Base-by-base conservation (phyloP, 129 eudicot genomes). In the Centaurea solstitialis region DNA sequence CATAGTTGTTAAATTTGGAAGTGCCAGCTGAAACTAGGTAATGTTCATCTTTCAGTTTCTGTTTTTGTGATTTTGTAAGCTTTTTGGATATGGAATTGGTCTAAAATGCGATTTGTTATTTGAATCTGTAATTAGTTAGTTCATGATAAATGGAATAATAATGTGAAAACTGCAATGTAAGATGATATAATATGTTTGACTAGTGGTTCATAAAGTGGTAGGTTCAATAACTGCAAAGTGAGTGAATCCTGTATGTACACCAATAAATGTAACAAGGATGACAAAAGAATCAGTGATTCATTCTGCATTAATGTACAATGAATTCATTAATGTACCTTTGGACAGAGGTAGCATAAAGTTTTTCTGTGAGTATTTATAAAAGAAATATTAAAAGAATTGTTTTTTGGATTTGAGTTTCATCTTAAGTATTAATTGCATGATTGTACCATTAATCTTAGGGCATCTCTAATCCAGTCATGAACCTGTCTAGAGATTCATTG, bases 11-110 rank as follows among this genome's bases (percentile, higher is more conserved):
- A 74, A 43, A 70, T 37, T 73, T 20, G 40, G 2, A 47, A 79
- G 40, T 70, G 76, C 20, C 5, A 13, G 74, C 40, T 70, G 35
- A 80, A 80, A 73, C 70, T 7, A 72, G 79, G 79, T 80, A 65
- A 65, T 18, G 30, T 7, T 73, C 74, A 9, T 0, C 2, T 57
- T 50, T 47, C 57, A 59, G n/a, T 39, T 39, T 39, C 20, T 41
- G 11, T 0, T 22, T 57, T 78, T 20, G 22, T 79, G 68, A 26
- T 61, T 73, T 23, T 37, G 71, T 22, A 80, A 73, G 43, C 33
- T 70, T 57, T 57, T 72, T 40, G 43, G 57, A 64, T 57, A 9
- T 75, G 79, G 12, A 11, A 10, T 59, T 59, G 21, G 26, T 53
- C 9, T n/a, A 57, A 57, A 9, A n/a, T 57, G 65, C 9, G 65